Evolutionary conservation across 441 rosid genomes (phyloP), one percentile per base, ranked within the genome.

Genomic region (Arabidopsis hybrid): DNA sequence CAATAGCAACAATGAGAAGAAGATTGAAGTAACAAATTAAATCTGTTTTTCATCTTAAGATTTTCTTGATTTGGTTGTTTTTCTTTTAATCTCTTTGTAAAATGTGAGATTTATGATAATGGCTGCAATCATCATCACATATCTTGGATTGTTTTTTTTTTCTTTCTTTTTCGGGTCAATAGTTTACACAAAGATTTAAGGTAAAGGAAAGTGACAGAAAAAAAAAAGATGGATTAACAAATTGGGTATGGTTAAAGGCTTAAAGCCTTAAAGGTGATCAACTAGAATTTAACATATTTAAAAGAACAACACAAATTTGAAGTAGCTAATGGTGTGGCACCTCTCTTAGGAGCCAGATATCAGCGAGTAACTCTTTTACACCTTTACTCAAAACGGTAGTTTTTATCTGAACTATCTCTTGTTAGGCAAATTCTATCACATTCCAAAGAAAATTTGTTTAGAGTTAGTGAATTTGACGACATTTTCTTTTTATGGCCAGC

Each of bases 1-100:
- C 45, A 76, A 6, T 43, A 29, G 40, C 43, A 62, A 31, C 68
- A 56, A 46, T 13, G 58, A n/a, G n/a, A n/a, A 62, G 51, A 61
- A 53, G 18, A 50, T 71, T 64, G 56, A 45, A 35, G 51, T 53
- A 35, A 35, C 39, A 1, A 38, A 38, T 38, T 38, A 76, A 63
- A 12, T 36, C 0, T 45, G 21, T 18, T 13, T 50, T 26, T 3
- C 18, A 39, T 69, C 36, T 43, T 58, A 8, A 14, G 6, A 10
- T 29, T 68, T 61, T 46, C 26, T 51, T 49, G 11, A 5, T 65
- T 46, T 46, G 8, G 7, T 60, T 52, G 5, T 12, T 29, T 31
- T 42, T 42, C 8, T 43, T 51, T n/a, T 8, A 9, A 52, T 59
- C 14, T 51, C 4, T 43, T 2, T 68, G 60, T 74, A 14, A 36